Evolutionary conservation across 345 rosid species (phyloP).

Genomic region (Populus simonii): DNA sequence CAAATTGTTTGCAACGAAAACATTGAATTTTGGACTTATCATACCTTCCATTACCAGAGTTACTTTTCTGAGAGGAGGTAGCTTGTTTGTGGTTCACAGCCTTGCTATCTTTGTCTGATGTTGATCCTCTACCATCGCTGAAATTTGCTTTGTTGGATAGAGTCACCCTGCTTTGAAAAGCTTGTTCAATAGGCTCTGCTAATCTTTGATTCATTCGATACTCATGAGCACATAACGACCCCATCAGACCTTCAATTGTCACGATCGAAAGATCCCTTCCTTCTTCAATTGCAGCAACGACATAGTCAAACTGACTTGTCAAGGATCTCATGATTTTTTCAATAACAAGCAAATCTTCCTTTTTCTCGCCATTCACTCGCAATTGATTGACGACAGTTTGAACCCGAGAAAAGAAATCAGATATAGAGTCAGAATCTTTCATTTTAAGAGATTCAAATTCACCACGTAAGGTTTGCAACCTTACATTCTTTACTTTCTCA

Average conservation of each 20-base stretch:
- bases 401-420: background rate
- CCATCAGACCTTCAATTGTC: background rate
- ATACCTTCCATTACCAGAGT: background rate
- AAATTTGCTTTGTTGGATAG: too few species aligned
- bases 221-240: slow-evolving; percentile 10
- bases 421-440: background rate
- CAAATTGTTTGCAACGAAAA: background rate
- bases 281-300: slow-evolving; percentile 11
- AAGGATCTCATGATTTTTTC: slow-evolving; percentile 10
- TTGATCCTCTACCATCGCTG: background rate
- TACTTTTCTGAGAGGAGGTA: background rate
- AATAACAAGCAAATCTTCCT: background rate
- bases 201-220: background rate
- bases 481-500: slow-evolving; percentile 11
- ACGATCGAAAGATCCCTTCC: background rate
- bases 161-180: background rate
- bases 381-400: background rate
- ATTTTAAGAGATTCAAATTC: background rate
- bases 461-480: background rate
- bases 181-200: background rate
- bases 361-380: background rate
- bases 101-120: background rate
- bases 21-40: background rate
- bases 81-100: background rate
- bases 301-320: background rate